These are phyloP conservation scores for Rhodotorula glutinis DNA, from an alignment of 1,284 basidiomycete species.

Conservation along the genomic window DNA sequence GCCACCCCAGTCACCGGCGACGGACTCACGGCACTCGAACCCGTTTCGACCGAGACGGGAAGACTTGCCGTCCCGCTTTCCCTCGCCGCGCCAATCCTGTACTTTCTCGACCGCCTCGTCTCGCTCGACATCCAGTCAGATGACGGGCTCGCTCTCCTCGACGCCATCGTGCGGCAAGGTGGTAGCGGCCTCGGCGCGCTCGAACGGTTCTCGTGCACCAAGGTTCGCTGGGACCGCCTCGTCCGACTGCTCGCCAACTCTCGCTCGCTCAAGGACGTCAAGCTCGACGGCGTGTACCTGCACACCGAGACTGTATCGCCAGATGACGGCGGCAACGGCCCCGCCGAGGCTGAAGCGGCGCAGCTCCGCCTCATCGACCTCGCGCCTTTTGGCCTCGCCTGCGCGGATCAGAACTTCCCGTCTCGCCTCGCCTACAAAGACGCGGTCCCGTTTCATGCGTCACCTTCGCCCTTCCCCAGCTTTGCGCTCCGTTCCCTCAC, in stretches of 20 bases:
- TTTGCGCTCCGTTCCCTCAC: neutral
- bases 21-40: too few species aligned
- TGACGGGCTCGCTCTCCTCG: neutral
- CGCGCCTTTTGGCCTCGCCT: too few species aligned
- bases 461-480: neutral
- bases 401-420: too few species aligned
- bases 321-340: neutral
- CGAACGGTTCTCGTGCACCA: neutral
- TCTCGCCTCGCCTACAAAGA: too few species aligned
- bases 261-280: neutral
- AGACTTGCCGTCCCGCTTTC: neutral
- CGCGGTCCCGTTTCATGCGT: too few species aligned
- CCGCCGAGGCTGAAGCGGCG: too few species aligned
- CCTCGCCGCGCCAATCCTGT: slow-evolving; percentile 3
- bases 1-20: too few species aligned
- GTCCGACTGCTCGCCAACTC: neutral
- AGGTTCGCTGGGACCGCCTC: slow-evolving; percentile 2
- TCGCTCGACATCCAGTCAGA: neutral
- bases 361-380: too few species aligned
- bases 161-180: neutral
- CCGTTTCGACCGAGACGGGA: too few species aligned
- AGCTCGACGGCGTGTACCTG: neutral
- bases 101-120: neutral
- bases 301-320: neutral
- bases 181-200: neutral